Evolutionary conservation across 164 flowering plant genomes (phyloP).

Genomic region (Nelumbo lutea): DNA sequence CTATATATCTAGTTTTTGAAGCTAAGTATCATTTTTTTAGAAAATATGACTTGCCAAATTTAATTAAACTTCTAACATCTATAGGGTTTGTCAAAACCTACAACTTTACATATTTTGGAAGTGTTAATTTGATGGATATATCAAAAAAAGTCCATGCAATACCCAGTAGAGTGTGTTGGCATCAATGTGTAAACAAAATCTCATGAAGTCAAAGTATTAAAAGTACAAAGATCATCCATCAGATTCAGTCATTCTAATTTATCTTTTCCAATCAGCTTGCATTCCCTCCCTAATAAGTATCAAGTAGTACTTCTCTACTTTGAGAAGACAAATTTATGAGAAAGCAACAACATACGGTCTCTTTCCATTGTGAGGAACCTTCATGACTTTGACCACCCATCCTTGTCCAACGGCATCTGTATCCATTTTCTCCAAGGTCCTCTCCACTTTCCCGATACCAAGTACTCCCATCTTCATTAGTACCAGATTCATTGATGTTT

Average conservation of each 20-base stretch:
- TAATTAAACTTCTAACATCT: too few species aligned
- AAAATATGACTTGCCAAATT: too few species aligned
- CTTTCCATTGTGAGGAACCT: slow-evolving; percentile 88
- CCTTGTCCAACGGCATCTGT: slow-evolving; percentile 86
- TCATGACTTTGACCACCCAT: slow-evolving; percentile 83
- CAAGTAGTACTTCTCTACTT: background rate
- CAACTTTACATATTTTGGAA: too few species aligned
- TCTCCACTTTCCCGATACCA: slow-evolving; percentile 90
- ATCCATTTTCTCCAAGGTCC: slow-evolving; percentile 83
- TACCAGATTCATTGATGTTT: slow-evolving; percentile 71
- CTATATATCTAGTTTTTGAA: too few species aligned
- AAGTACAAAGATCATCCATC: background rate
- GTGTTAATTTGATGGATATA: too few species aligned
- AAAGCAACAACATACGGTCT: slow-evolving; percentile 51
- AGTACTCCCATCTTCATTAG: slow-evolving; percentile 89
- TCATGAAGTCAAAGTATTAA: background rate
- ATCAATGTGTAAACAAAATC: background rate
- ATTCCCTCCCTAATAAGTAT: background rate
- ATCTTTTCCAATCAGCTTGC: background rate
- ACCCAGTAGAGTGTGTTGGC: background rate
- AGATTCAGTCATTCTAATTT: background rate
- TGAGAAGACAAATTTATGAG: slow-evolving; percentile 1
- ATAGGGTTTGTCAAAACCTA: too few species aligned
- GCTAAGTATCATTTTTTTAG: too few species aligned
- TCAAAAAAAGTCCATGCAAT: too few species aligned